phyloP scores from a whole-genome alignment of 2,329 filamentous ascomycete species.

The Trichoderma sp. region DNA sequence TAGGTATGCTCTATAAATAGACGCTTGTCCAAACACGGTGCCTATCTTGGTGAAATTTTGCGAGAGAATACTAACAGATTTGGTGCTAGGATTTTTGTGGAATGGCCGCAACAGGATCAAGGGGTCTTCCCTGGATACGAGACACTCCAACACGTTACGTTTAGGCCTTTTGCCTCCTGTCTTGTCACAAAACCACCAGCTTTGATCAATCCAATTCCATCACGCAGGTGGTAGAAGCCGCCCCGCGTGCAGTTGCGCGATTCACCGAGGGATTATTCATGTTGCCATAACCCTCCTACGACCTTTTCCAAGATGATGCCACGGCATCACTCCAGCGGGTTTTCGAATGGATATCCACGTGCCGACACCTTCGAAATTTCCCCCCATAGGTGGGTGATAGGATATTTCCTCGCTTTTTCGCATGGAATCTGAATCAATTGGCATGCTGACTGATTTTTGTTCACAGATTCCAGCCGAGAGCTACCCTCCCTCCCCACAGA shows the following conservation, averaged over 20 bases:
- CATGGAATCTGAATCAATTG: neutral
- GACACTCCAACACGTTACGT: constrained; percentile 14
- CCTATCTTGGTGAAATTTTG: neutral
- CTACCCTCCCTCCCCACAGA: constrained; percentile 67
- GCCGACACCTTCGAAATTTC: constrained; percentile 81
- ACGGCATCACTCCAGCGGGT: constrained; percentile 72
- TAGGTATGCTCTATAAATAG: neutral
- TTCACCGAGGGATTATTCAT: constrained; percentile 21
- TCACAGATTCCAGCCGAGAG: constrained; percentile 72
- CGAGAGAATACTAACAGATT: neutral
- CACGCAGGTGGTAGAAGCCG: constrained; percentile 10
- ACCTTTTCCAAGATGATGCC: constrained; percentile 69
- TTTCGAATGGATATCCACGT: constrained; percentile 79
- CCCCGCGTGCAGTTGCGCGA: constrained; percentile 11
- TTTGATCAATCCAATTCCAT: neutral
- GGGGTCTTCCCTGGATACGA: constrained; percentile 16
- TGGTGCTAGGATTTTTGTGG: constrained; percentile 8
- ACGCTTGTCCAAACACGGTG: neutral
- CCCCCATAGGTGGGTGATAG: constrained; percentile 68
- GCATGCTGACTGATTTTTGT: neutral
- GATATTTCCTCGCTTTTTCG: neutral
- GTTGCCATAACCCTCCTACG: constrained; percentile 33
- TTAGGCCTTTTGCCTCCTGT: constrained; percentile 1
- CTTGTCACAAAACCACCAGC: constrained; percentile 1
- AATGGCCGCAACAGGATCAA: constrained; percentile 10